Evolutionary conservation across 1,284 basidiomycete genomes (phyloP), one percentile per base, ranked within the genome.

Genomic region (Gymnopus androsaceus): DNA sequence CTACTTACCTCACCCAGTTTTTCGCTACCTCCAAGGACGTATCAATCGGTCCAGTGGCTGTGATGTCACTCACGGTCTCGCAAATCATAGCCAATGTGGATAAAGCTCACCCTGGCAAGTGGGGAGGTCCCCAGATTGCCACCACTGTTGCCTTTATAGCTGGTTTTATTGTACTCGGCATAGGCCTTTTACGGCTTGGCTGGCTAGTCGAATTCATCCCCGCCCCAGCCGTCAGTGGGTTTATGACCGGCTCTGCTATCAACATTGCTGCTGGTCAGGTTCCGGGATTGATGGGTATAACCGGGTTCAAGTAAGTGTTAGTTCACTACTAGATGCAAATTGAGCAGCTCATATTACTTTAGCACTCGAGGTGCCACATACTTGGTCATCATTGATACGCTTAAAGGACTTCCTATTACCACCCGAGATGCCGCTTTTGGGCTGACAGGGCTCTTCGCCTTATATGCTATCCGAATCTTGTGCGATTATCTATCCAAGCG

Each of bases 151-250:
- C 96, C 0, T 89, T 98, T 68, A 80, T 98, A 44, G 91, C 86
- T 69, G 96, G 96, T 37, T 92, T 95, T 70, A 93, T 97, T 69
- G 90, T 94, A n/a, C 83, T 98, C 36, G 92, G 82, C 36, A 88
- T 99, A 42, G 96, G 97, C 55, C 74, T 98, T n/a, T 76, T 99
- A 3, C 83, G 96, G 27, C 67, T 98, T 5, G 96, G 96, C 1
- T 97, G 95, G 92, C 76, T 99, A 45, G 88, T 98, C 58, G 96
- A 98, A 70, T 96, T 98, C 69, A 98, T 97, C 61, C 89, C 92
- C 17, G 79, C 84, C 3, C 94, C 94, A 0, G 95, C 95, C 6
- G 92, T 98, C 37, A 92, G 92, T 60, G 95, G 94, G 14, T 98
- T 90, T 71, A 92, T 93, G 90, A 93, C 91, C 0, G 94, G 94